Percentiles rank a stretch among this genome's conserved stretches.
Evolutionary conservation across 2,329 filamentous ascomycete species (phyloP).

Genomic region (Aspergillus calidoustus): DNA sequence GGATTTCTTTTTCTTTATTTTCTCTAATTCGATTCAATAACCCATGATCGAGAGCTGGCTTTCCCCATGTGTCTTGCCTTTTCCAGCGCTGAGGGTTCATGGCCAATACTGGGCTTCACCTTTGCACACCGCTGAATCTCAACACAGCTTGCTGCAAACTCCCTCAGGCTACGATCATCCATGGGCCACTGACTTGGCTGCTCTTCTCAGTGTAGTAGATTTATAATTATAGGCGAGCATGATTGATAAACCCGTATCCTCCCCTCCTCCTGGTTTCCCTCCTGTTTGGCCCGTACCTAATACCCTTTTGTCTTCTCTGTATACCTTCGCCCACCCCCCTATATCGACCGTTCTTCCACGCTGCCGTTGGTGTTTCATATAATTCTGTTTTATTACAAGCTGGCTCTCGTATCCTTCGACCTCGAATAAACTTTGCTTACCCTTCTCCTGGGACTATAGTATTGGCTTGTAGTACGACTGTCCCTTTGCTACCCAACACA

Average conservation of each 20-base stretch:
- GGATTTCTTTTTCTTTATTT: constrained; percentile 13
- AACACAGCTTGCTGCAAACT: constrained; percentile 11
- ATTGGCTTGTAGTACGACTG: constrained; percentile 1
- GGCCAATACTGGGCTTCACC: constrained; percentile 11
- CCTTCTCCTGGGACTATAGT: not conserved
- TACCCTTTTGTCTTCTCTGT: not conserved
- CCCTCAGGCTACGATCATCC: constrained; percentile 11
- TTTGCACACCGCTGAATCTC: constrained; percentile 14
- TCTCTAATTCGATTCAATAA: not conserved
- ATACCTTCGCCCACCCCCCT: not conserved
- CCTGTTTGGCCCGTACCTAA: constrained; percentile 8
- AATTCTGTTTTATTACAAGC: constrained; percentile 11
- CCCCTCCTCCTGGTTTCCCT: constrained; percentile 3
- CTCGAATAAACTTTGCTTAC: constrained; percentile 13
- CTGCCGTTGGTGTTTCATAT: constrained; percentile 5
- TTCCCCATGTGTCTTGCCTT: not conserved
- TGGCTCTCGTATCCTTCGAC: constrained; percentile 3
- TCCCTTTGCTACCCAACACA: constrained; percentile 12
- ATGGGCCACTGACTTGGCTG: constrained; percentile 5
- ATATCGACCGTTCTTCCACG: not conserved
- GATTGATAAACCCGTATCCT: constrained; percentile 13
- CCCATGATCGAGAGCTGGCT: not conserved
- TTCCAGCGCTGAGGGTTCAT: constrained; percentile 4
- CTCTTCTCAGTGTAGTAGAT: constrained; percentile 6
- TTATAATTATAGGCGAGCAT: not conserved